Base-by-base conservation (phyloP, 352 stramenopile genomes). In the Phytophthora litchii region DNA sequence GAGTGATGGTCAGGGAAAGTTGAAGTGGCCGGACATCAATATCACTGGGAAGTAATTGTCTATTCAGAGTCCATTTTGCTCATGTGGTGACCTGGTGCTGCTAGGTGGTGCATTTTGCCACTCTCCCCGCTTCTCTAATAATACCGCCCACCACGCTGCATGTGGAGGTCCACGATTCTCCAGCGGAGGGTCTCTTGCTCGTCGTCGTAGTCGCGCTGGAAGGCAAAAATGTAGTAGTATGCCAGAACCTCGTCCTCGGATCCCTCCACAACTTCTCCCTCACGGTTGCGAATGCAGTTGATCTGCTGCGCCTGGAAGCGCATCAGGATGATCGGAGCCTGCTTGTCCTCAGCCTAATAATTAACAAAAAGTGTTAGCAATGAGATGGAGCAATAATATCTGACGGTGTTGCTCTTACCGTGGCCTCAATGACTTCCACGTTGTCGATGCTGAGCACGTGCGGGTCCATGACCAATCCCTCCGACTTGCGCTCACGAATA, bases 261-360 rank as follows among this genome's bases (percentile, higher is more conserved):
- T 41, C 97, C 97, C 62, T 99, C 96, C 17, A 99, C 88, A 55
- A 99, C 88, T 66, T 98, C 89, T 32, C 96, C 96, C 67, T 98
- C 91, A 51, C 96, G 94, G 76, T 99, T 98, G 56, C 93, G 83
- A 34, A 99, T 97, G 76, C 97, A 99, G 82, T 99, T 98, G 73
- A 99, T 99, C 80, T 99, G 97, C 78, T 99, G 97, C 38, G 93
- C 95, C 83, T 98, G 97, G 72, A 99, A 99, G 54, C 98, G 93
- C 34, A 99, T 69, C 10, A 99, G 68, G 66, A 99, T 97, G 52
- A 99, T 98, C 7, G 97, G 97, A 50, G 96, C 83, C 54, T 93
- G 86, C 44, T 92, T 94, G 46, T 94, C 83, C 37, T 95, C 89
- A n/a, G 89, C 86, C 90, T 89, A 42, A 11, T 42, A 27, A 9